A percentile compares a stretch with the other conserved stretches of the same genome.
Conservation (phyloP, 148 eudicot species). For the Fagopyrum esculentum region DNA sequence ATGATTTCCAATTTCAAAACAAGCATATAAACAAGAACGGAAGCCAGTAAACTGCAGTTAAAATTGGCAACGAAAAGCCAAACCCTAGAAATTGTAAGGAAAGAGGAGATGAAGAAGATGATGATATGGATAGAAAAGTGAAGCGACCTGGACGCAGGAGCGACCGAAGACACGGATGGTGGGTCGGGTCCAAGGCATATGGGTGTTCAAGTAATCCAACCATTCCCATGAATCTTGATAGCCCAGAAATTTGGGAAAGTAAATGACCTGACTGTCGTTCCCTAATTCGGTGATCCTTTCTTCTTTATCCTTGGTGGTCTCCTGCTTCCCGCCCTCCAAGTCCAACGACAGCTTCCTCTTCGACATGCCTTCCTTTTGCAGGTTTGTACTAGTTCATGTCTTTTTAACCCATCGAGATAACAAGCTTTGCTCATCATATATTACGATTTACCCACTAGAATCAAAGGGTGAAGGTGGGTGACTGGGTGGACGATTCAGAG, state of each 20-base stretch:
- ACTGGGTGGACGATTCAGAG: too few species aligned
- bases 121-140: background rate
- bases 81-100: background rate
- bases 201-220: slow-evolving; percentile 49
- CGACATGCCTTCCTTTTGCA: background rate
- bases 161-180: slow-evolving; percentile 78
- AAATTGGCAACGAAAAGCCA: background rate
- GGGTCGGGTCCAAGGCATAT: slow-evolving; percentile 89
- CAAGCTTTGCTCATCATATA: too few species aligned
- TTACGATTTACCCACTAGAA: too few species aligned
- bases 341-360: background rate
- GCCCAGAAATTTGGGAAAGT: slow-evolving; percentile 38
- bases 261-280: slow-evolving; percentile 53
- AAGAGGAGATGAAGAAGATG: background rate
- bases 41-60: background rate
- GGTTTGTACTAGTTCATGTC: background rate
- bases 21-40: background rate
- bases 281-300: slow-evolving; percentile 38
- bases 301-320: background rate
- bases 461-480: too few species aligned
- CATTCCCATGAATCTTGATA: slow-evolving; percentile 47
- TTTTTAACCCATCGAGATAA: background rate
- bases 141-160: slow-evolving; percentile 53
- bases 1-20: background rate
- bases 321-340: background rate